Percentiles rank a stretch among this genome's conserved stretches.
Conservation (phyloP, 1,284 basidiomycete species). For the Ceratobasidium sp. region DNA sequence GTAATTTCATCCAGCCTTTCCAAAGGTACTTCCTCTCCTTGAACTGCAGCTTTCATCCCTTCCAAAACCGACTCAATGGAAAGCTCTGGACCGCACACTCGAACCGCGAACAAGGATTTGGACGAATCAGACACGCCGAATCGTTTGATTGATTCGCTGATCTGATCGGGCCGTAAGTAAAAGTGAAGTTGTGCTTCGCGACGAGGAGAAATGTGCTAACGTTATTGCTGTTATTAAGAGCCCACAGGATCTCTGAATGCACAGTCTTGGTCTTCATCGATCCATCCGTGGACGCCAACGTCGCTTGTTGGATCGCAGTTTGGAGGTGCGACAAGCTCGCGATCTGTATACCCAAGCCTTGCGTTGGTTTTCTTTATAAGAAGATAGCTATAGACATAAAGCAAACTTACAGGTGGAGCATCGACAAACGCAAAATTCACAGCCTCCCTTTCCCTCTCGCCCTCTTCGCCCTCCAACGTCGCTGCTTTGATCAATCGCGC, state of each 20-base stretch:
- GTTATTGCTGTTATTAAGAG: conserved; percentile 86
- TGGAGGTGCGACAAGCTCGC: conserved; percentile 81
- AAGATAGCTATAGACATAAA: not conserved
- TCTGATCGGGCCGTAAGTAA: conserved; percentile 62
- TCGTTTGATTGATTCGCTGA: conserved; percentile 84
- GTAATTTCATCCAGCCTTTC: conserved; percentile 65
- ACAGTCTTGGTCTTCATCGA: conserved; percentile 79
- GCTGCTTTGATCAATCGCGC: conserved; percentile 72
- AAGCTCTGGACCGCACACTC: conserved; percentile 62
- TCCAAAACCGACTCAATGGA: conserved; percentile 59
- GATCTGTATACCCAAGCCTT: conserved; percentile 63
- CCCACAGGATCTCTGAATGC: conserved; percentile 88
- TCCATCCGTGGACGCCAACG: conserved; percentile 73
- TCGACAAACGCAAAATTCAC: conserved; percentile 93
- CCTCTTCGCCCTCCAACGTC: conserved; percentile 68
- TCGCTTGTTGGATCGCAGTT: conserved; percentile 83
- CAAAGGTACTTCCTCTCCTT: conserved; percentile 68
- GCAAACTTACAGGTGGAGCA: conserved; percentile 66
- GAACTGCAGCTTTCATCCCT: conserved; percentile 69
- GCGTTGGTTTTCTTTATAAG: not conserved
- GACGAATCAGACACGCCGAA: conserved; percentile 83
- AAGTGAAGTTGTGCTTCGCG: too few species aligned
- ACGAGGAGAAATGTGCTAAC: conserved; percentile 59
- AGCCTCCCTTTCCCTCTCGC: conserved; percentile 75
- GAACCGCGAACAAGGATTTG: conserved; percentile 79